phyloP scores from a whole-genome alignment of 331 rosid genomes.

The Quercus lobata region DNA sequence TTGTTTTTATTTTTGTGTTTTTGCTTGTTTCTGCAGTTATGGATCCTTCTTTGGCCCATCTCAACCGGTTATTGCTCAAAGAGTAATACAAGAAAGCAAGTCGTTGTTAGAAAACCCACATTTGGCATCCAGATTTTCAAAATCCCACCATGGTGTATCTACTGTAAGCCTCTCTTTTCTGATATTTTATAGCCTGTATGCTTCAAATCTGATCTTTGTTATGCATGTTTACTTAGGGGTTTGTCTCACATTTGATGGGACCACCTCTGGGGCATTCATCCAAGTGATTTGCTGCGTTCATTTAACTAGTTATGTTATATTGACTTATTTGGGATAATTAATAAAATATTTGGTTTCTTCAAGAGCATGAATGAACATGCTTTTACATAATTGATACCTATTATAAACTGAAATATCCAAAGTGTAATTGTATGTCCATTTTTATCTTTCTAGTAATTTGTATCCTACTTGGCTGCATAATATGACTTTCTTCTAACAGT shows the following conservation, averaged over 20 bases:
- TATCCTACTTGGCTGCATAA: not conserved
- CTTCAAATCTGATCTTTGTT: not conserved
- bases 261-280: not conserved
- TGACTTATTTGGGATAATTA: not conserved
- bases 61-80: conserved; percentile 71
- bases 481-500: not conserved
- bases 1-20: not conserved
- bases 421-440: not conserved
- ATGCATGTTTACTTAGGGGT: not conserved
- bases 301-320: not conserved
- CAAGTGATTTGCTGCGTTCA: not conserved
- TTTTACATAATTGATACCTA: not conserved
- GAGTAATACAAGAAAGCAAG: conserved; percentile 98
- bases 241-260: conserved; percentile 1
- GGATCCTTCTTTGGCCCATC: conserved; percentile 96
- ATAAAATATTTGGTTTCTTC: not conserved
- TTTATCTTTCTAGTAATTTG: not conserved
- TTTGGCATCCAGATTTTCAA: conserved; percentile 48
- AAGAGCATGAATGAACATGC: not conserved
- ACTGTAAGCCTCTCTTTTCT: not conserved
- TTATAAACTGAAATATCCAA: not conserved
- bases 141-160: conserved; percentile 46
- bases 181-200: conserved; percentile 1
- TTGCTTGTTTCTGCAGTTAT: conserved; percentile 51
- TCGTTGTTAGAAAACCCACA: conserved; percentile 72